Percentiles rank a stretch among this genome's conserved stretches.
phyloP scores from a whole-genome alignment of 352 stramenopile species.

The Phytopythium oedochilum region DNA sequence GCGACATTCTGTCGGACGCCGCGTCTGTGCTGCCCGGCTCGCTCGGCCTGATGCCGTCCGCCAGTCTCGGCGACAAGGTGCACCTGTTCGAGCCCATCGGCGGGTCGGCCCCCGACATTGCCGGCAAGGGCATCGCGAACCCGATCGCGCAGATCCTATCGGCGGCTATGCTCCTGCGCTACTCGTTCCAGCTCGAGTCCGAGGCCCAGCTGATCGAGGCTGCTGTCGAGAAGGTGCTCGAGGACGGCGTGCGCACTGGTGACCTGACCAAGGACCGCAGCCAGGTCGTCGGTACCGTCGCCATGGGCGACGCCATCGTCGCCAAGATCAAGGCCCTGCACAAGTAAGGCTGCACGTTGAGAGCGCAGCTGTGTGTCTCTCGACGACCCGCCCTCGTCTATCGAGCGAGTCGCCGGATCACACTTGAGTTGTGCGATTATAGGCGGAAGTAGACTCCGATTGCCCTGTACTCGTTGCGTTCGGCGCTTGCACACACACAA shows the following conservation, averaged over 20 bases:
- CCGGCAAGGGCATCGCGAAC: constrained; percentile 95
- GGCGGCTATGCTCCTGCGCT: constrained; percentile 95
- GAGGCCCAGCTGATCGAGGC: constrained; percentile 80
- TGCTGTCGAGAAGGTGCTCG: constrained; percentile 78
- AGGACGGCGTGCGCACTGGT: constrained; percentile 81
- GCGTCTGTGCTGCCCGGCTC: constrained; percentile 97
- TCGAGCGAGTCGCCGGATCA: not conserved
- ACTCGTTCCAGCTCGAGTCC: constrained; percentile 85
- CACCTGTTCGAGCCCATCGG: constrained; percentile 98
- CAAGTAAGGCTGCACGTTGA: constrained; percentile 9
- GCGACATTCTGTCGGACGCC: constrained; percentile 98
- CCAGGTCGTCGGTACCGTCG: constrained; percentile 54
- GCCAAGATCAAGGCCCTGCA: constrained; percentile 66
- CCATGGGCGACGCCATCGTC: constrained; percentile 80
- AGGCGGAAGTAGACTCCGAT: not conserved
- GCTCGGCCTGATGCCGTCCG: constrained; percentile 98
- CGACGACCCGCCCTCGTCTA: not conserved
- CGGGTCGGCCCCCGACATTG: constrained; percentile 97
- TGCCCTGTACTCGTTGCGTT: not conserved
- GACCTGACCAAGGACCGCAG: constrained; percentile 69
- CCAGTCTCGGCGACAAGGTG: constrained; percentile 88
- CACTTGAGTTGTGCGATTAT: not conserved
- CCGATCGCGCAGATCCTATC: constrained; percentile 98
- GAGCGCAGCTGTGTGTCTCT: not conserved
- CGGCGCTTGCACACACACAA: too few species aligned